phyloP scores from a whole-genome alignment of 805 yeast genomes.

The Scheffersomyces ergatensis region DNA sequence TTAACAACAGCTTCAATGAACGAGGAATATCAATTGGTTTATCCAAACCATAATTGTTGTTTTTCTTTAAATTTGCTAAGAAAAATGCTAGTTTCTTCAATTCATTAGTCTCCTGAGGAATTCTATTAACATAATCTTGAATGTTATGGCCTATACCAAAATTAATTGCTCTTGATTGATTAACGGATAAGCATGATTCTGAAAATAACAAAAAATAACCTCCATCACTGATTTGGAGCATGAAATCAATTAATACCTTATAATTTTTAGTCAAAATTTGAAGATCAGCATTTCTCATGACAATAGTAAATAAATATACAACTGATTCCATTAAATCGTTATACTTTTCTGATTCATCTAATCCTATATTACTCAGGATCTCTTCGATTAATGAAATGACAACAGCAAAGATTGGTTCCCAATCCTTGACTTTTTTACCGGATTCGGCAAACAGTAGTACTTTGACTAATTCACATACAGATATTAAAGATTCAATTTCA shows the following conservation, averaged over 20 bases:
- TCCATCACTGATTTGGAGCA: constrained; percentile 27
- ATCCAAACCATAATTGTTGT: background rate
- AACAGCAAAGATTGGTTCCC: constrained; percentile 37
- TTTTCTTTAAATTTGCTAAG: constrained; percentile 9
- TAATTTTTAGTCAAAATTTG: constrained; percentile 47
- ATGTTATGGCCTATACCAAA: constrained; percentile 43
- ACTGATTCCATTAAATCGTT: constrained; percentile 22
- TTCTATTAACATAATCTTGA: constrained; percentile 45
- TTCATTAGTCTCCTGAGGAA: constrained; percentile 15
- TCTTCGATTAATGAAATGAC: constrained; percentile 19
- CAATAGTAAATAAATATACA: constrained; percentile 45
- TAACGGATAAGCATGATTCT: constrained; percentile 41
- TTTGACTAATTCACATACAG: constrained; percentile 39
- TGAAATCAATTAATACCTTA: constrained; percentile 38
- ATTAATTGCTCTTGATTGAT: constrained; percentile 44
- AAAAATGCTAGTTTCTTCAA: constrained; percentile 28
- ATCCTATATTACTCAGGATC: constrained; percentile 3
- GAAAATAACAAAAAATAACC: constrained; percentile 44
- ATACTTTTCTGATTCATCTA: constrained; percentile 6
- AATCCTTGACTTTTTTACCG: constrained; percentile 58
- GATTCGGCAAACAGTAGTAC: constrained; percentile 65
- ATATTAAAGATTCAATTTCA: constrained; percentile 14
- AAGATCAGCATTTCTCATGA: constrained; percentile 56
- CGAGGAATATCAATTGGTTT: background rate
- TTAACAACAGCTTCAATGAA: background rate